Percentiles rank a stretch among this genome's conserved stretches.
These are phyloP conservation scores for Corinectria fuckeliana DNA, from an alignment of 2,329 filamentous ascomycete species.

Conservation along the genomic window DNA sequence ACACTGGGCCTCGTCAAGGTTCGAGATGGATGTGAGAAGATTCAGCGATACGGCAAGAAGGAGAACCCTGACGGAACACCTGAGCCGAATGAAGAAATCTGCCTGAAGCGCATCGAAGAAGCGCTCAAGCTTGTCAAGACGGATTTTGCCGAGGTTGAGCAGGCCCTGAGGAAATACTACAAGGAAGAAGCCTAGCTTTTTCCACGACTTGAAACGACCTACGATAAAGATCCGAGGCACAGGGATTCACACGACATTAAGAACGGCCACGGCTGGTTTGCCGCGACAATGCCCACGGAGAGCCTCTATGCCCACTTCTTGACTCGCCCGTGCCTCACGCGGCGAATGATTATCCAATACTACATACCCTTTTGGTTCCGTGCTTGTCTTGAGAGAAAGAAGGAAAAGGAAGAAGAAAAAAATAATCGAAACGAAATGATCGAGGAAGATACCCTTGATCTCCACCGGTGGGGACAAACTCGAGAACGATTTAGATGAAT, in stretches of 20 bases:
- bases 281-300: neutral
- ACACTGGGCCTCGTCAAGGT: slow-evolving; percentile 91
- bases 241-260: neutral
- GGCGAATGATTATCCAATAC: slow-evolving; percentile 6
- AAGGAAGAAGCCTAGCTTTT: slow-evolving; percentile 21
- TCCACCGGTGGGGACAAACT: slow-evolving; percentile 8
- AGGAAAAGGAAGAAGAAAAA: slow-evolving; percentile 1
- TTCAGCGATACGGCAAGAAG: slow-evolving; percentile 87
- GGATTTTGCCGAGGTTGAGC: slow-evolving; percentile 78
- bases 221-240: slow-evolving; percentile 2
- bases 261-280: neutral
- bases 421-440: slow-evolving; percentile 8
- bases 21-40: slow-evolving; percentile 93
- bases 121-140: slow-evolving; percentile 75
- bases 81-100: slow-evolving; percentile 70
- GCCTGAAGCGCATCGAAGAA: slow-evolving; percentile 72
- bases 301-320: neutral
- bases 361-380: slow-evolving; percentile 14
- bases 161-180: slow-evolving; percentile 73
- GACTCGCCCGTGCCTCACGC: slow-evolving; percentile 1
- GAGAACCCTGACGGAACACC: slow-evolving; percentile 78
- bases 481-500: slow-evolving; percentile 14
- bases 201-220: neutral
- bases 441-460: slow-evolving; percentile 16
- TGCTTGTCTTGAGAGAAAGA: slow-evolving; percentile 2